Evolutionary conservation across 192 early-diverging fungal genomes (phyloP).

Genomic region (Coemansia interrupta): DNA sequence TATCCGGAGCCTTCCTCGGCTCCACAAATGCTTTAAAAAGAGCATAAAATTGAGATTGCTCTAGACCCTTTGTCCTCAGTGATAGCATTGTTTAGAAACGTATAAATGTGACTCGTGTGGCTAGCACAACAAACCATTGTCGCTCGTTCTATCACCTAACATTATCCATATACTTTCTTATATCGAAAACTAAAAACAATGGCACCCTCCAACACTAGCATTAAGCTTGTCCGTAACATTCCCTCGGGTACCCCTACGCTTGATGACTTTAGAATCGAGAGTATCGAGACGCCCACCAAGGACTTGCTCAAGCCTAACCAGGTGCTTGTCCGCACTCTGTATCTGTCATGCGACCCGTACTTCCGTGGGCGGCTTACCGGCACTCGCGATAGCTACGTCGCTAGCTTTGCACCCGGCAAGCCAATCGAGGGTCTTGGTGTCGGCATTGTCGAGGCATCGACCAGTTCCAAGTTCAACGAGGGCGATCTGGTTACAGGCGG

Average conservation of each 20-base stretch:
- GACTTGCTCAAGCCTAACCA: slow-evolving; percentile 8
- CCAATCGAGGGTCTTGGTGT: slow-evolving; percentile 63
- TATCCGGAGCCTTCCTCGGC: too few species aligned
- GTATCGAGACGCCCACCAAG: slow-evolving; percentile 8
- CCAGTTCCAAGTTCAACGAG: slow-evolving; percentile 54
- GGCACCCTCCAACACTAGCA: slow-evolving; percentile 13
- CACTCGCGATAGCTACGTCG: slow-evolving; percentile 12
- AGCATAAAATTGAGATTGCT: too few species aligned
- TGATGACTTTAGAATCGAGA: slow-evolving; percentile 24
- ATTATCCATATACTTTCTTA: slow-evolving; percentile 1
- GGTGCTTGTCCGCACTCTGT: slow-evolving; percentile 11
- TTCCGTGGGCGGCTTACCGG: slow-evolving; percentile 11
- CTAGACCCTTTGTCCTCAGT: too few species aligned
- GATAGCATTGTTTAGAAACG: too few species aligned
- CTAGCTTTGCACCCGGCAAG: slow-evolving; percentile 25
- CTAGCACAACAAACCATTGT: too few species aligned
- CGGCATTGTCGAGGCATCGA: slow-evolving; percentile 63
- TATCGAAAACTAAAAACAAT: not conserved
- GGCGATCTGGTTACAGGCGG: slow-evolving; percentile 65
- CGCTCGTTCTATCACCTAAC: not conserved
- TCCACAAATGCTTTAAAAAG: too few species aligned
- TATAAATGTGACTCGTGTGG: too few species aligned
- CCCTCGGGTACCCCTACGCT: slow-evolving; percentile 21
- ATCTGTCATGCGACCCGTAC: slow-evolving; percentile 14
- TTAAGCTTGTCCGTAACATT: slow-evolving; percentile 18